Evolutionary conservation across 768 basidiomycete genomes (phyloP).

Genomic region (Panaeolus papilionaceus): DNA sequence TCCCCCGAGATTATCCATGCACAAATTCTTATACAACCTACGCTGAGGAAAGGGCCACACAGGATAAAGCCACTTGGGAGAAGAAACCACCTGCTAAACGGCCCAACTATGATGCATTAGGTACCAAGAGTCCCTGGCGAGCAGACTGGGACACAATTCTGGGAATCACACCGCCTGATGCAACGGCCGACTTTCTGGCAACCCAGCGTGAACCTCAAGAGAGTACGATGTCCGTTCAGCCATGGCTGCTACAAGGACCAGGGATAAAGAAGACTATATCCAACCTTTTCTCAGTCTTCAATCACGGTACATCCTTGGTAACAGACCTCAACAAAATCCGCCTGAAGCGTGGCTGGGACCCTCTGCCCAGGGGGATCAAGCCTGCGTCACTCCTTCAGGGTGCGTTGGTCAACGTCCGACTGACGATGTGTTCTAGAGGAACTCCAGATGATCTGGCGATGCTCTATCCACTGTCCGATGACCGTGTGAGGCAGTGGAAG

Average conservation of each 20-base stretch:
- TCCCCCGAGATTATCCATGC: conserved; percentile 82
- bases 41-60: conserved; percentile 51
- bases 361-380: conserved; percentile 38
- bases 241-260: conserved; percentile 78
- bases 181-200: conserved; percentile 43
- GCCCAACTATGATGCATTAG: conserved; percentile 69
- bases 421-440: conserved; percentile 71
- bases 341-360: conserved; percentile 53
- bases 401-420: conserved; percentile 71
- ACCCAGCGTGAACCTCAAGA: conserved; percentile 59
- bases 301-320: conserved; percentile 51
- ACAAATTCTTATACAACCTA: conserved; percentile 59
- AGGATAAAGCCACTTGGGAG: conserved; percentile 71
- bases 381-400: conserved; percentile 56
- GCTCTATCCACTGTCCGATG: conserved; percentile 69
- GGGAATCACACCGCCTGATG: conserved; percentile 43
- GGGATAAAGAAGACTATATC: conserved; percentile 53
- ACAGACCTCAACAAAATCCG: conserved; percentile 66
- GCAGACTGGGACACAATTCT: conserved; percentile 80
- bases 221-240: conserved; percentile 36
- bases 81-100: conserved; percentile 90
- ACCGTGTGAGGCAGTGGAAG: conserved; percentile 56
- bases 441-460: conserved; percentile 76
- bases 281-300: conserved; percentile 42
- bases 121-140: conserved; percentile 73